phyloP scores from a whole-genome alignment of 495 filamentous ascomycete genomes.

The Copromyces sp. region DNA sequence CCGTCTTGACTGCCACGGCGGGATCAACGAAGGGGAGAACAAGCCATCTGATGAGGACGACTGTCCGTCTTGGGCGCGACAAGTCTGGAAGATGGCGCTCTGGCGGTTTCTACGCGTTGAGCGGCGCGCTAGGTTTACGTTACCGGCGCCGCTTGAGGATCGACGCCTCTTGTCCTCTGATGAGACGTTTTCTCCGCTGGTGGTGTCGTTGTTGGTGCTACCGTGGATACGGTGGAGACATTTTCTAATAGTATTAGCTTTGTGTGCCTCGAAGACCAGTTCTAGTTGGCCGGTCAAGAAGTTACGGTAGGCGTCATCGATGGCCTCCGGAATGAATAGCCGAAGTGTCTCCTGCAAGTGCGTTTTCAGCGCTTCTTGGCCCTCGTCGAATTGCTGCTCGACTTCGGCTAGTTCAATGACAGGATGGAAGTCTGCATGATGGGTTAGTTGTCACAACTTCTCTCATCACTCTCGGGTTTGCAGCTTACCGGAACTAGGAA shows the following conservation, averaged over 20 bases:
- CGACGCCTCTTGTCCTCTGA: neutral
- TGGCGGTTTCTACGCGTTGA: slow-evolving; percentile 1
- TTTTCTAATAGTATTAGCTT: slow-evolving; percentile 15
- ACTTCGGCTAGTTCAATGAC: slow-evolving; percentile 19
- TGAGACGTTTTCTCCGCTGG: neutral
- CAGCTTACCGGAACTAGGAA: slow-evolving; percentile 13
- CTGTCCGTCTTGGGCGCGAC: neutral
- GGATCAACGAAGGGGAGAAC: neutral
- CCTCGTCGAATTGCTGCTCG: slow-evolving; percentile 17
- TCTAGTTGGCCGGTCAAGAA: slow-evolving; percentile 21
- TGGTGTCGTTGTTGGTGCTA: neutral
- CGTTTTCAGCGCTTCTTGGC: slow-evolving; percentile 13
- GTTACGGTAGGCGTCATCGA: slow-evolving; percentile 15
- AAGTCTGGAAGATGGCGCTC: slow-evolving; percentile 1
- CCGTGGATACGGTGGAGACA: slow-evolving; percentile 2
- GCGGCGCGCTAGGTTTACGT: neutral
- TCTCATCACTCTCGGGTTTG: neutral
- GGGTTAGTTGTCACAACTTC: neutral
- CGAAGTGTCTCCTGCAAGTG: slow-evolving; percentile 18
- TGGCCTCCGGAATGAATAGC: slow-evolving; percentile 12
- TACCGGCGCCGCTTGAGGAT: neutral
- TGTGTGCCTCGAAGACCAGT: slow-evolving; percentile 20
- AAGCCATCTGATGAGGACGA: neutral
- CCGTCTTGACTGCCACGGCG: neutral
- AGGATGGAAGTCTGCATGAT: slow-evolving; percentile 14